These are phyloP conservation scores for Coemansia sp. DNA, from an alignment of 192 early-diverging fungal species.

Conservation along the genomic window DNA sequence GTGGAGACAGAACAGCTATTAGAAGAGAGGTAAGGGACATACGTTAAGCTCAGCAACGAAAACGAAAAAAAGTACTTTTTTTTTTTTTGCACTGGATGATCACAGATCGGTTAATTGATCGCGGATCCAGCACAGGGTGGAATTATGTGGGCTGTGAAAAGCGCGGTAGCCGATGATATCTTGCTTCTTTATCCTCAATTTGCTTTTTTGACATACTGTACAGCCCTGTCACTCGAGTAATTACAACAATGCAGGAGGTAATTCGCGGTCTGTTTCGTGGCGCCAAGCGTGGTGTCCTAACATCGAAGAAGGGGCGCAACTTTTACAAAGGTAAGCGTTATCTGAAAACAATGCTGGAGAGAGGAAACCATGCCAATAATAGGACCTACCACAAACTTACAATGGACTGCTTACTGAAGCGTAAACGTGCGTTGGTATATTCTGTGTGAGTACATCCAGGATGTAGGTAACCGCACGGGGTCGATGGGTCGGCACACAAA, in stretches of 20 bases:
- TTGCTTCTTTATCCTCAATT: not conserved
- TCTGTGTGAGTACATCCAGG: not conserved
- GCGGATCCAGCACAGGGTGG: not conserved
- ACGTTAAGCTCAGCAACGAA: not conserved
- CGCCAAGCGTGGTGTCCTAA: conserved; percentile 56
- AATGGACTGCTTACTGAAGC: not conserved
- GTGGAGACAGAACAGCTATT: not conserved
- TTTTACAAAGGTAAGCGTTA: conserved; percentile 50
- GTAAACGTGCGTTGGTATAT: not conserved
- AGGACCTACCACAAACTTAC: not conserved
- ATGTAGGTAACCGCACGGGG: conserved; percentile 48
- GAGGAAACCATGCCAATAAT: not conserved
- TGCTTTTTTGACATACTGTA: conserved; percentile 1
- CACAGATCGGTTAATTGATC: no score
- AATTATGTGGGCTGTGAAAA: not conserved
- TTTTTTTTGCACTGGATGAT: not conserved
- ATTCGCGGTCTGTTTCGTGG: conserved; percentile 52
- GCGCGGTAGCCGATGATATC: not conserved
- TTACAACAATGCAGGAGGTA: conserved; percentile 50
- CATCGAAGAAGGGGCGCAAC: conserved; percentile 54
- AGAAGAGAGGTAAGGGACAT: not conserved
- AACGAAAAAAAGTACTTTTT: not conserved
- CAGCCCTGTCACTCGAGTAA: not conserved
- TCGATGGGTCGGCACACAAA: conserved; percentile 57
- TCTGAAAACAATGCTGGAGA: not conserved